A percentile compares a stretch with the other conserved stretches of the same genome.
These are phyloP conservation scores for Hymenoscyphus fructigenus DNA, from an alignment of 2,329 filamentous ascomycete genomes.

Conservation along the genomic window DNA sequence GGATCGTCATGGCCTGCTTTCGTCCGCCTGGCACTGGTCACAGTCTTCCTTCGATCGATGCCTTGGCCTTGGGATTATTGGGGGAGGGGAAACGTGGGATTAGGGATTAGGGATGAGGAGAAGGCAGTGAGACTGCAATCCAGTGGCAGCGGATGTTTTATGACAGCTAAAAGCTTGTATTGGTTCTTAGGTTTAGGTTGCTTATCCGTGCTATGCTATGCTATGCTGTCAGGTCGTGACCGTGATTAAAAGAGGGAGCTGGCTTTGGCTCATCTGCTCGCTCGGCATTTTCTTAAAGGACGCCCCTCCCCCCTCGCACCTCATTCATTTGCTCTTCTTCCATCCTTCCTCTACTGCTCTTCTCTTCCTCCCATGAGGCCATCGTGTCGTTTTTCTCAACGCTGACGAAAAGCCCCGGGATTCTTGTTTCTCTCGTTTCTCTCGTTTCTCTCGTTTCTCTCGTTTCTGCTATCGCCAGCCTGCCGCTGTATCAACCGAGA, in stretches of 20 bases:
- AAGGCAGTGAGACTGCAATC: background rate
- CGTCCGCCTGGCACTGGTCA: background rate
- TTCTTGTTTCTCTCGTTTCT: background rate
- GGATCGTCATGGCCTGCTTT: background rate
- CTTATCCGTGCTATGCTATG: background rate
- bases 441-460: background rate
- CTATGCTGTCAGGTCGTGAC: background rate
- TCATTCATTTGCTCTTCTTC: constrained; percentile 12
- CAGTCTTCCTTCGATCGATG: background rate
- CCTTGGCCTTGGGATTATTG: background rate
- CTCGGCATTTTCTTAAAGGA: constrained; percentile 31
- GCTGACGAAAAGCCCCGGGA: background rate
- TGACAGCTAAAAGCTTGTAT: background rate
- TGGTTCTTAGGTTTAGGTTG: background rate
- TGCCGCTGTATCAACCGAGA: constrained; percentile 11
- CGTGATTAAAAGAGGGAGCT: background rate
- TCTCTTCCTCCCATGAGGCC: constrained; percentile 8
- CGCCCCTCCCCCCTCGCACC: constrained; percentile 16
- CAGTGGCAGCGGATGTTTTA: background rate
- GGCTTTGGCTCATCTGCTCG: background rate
- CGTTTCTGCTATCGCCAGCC: constrained; percentile 10
- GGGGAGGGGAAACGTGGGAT: background rate
- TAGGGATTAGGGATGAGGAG: background rate
- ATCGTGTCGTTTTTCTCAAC: background rate
- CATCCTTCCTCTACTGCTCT: constrained; percentile 7